Evolutionary conservation across 495 filamentous ascomycete genomes (phyloP).

Genomic region (Aspergillus egyptiacus): DNA sequence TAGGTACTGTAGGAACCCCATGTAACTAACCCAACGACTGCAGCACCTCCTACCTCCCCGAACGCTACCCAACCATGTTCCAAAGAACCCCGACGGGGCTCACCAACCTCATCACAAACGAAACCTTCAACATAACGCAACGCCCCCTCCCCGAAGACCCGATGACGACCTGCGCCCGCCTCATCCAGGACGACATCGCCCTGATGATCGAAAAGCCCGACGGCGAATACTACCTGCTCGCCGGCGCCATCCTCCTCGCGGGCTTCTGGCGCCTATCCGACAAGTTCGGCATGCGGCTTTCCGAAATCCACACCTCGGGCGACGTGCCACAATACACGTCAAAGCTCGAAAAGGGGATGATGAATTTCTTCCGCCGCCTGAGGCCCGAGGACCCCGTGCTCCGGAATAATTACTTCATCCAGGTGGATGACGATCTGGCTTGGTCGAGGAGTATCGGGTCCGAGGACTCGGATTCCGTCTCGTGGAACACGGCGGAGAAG

Average conservation of each 20-base stretch:
- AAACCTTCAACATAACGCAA: slow-evolving; percentile 63
- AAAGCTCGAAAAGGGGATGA: slow-evolving; percentile 79
- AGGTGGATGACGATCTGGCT: slow-evolving; percentile 65
- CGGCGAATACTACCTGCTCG: slow-evolving; percentile 79
- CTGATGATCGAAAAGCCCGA: slow-evolving; percentile 78
- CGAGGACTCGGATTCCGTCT: slow-evolving; percentile 59
- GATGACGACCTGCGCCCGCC: slow-evolving; percentile 66
- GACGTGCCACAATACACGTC: slow-evolving; percentile 71
- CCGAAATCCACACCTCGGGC: slow-evolving; percentile 78
- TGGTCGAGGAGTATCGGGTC: slow-evolving; percentile 71
- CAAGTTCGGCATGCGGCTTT: slow-evolving; percentile 78
- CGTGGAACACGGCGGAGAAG: slow-evolving; percentile 75
- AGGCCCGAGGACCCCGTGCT: slow-evolving; percentile 59
- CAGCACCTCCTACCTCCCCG: slow-evolving; percentile 64
- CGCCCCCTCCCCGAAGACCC: slow-evolving; percentile 73
- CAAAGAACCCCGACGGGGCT: slow-evolving; percentile 58
- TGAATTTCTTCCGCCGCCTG: slow-evolving; percentile 67
- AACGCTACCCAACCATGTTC: slow-evolving; percentile 73
- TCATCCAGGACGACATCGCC: slow-evolving; percentile 81
- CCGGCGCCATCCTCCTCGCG: slow-evolving; percentile 71
- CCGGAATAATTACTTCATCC: slow-evolving; percentile 71
- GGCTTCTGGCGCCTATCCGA: slow-evolving; percentile 85
- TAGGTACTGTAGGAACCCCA: too few species aligned
- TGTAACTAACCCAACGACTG: background rate
- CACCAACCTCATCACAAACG: slow-evolving; percentile 64